These are phyloP conservation scores for apple (Malus domestica) DNA, from an alignment of 306 rosid genomes.

Conservation along the genomic window ASM211411v1 NC_041794.1:35379001-35379500, in stretches of 20 bases:
- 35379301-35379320: not conserved
- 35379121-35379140: not conserved
- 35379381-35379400: not conserved
- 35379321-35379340: not conserved
- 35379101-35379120: not conserved
- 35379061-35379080: not conserved
- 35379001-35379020: too few relatives aligned
- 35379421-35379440: not conserved
- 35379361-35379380: not conserved
- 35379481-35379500: conserved; percentile 22
- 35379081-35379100: not conserved
- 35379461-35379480: conserved; percentile 3
- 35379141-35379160: not conserved
- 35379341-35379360: not conserved
- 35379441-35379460: conserved; percentile 3
- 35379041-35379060: not conserved
- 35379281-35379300: not conserved
- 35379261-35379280: not conserved
- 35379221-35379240: not conserved
- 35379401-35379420: not conserved
- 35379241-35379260: not conserved
- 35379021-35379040: not conserved
- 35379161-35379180: not conserved
- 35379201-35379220: not conserved
- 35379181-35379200: not conserved